Evolutionary conservation across 805 yeast genomes (phyloP).

Genomic region (Blastobotrys peoriensis): DNA sequence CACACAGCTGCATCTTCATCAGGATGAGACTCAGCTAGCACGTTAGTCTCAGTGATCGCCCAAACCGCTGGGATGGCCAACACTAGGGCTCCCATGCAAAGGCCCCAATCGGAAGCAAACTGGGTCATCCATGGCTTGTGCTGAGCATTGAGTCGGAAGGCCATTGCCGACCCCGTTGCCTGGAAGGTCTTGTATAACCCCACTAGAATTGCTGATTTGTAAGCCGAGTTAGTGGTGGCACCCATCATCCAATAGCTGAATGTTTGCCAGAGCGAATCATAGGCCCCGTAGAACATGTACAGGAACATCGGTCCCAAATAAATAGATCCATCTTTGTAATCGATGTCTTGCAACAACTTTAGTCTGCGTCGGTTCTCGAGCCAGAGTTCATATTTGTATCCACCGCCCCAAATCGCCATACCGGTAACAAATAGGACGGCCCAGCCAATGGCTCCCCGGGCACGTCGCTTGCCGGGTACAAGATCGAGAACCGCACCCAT

Average conservation of each 20-base stretch:
- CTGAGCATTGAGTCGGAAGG: constrained; percentile 50
- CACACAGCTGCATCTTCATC: too few relatives aligned
- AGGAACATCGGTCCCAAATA: constrained; percentile 58
- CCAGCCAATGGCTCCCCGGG: constrained; percentile 44
- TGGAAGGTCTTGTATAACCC: constrained; percentile 58
- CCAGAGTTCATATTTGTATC: constrained; percentile 41
- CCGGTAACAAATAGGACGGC: constrained; percentile 35
- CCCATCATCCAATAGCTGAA: constrained; percentile 55
- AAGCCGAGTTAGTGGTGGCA: constrained; percentile 49
- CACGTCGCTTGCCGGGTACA: constrained; percentile 34
- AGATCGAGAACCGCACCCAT: constrained; percentile 47
- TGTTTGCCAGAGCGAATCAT: constrained; percentile 55
- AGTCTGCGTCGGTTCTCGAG: constrained; percentile 9
- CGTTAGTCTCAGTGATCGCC: constrained; percentile 36
- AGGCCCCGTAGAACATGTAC: constrained; percentile 55
- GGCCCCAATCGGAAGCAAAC: constrained; percentile 49
- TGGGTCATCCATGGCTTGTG: constrained; percentile 34
- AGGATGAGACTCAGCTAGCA: too few relatives aligned
- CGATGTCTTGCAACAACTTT: constrained; percentile 29
- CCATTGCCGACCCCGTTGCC: constrained; percentile 58
- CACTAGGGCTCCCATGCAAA: constrained; percentile 41
- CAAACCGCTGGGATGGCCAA: constrained; percentile 43
- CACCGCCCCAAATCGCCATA: constrained; percentile 56
- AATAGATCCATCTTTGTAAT: constrained; percentile 36
- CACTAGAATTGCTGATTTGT: constrained; percentile 48